phyloP scores from a whole-genome alignment of 345 rosid species.

The Draba incana region DNA sequence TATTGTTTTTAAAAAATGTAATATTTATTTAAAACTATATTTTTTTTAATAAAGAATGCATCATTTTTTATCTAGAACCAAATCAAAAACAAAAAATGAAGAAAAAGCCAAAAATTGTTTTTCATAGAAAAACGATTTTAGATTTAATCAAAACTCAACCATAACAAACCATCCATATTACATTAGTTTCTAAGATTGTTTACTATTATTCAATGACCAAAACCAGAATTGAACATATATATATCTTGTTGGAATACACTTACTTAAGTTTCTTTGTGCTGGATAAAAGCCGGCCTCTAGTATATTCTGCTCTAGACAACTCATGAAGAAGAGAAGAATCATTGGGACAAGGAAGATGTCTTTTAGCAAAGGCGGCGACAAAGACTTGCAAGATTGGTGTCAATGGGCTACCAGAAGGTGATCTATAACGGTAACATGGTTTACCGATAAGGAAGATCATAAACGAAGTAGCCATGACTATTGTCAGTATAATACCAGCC shows the following conservation, averaged over 20 bases:
- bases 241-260: slow-evolving; percentile 28
- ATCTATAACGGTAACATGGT: slow-evolving; percentile 72
- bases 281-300: slow-evolving; percentile 60
- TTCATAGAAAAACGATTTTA: too few relatives aligned
- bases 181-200: too few relatives aligned
- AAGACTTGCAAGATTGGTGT: slow-evolving; percentile 81
- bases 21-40: too few relatives aligned
- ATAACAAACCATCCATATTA: too few relatives aligned
- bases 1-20: too few relatives aligned
- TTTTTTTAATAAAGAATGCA: too few relatives aligned
- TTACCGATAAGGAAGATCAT: slow-evolving; percentile 64
- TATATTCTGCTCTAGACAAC: slow-evolving; percentile 44
- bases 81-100: too few relatives aligned
- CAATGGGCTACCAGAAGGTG: slow-evolving; percentile 78
- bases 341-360: slow-evolving; percentile 63
- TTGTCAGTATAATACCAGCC: slow-evolving; percentile 65
- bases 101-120: too few relatives aligned
- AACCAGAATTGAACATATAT: slow-evolving; percentile 4
- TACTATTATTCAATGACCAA: background rate
- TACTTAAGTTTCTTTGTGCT: slow-evolving; percentile 76
- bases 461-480: slow-evolving; percentile 67
- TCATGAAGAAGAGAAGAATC: slow-evolving; percentile 62
- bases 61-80: too few relatives aligned
- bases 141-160: too few relatives aligned
- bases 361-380: slow-evolving; percentile 74